These are phyloP conservation scores for Podaxis mareebaensis DNA, from an alignment of 768 basidiomycete genomes.

Conservation along the genomic window DNA sequence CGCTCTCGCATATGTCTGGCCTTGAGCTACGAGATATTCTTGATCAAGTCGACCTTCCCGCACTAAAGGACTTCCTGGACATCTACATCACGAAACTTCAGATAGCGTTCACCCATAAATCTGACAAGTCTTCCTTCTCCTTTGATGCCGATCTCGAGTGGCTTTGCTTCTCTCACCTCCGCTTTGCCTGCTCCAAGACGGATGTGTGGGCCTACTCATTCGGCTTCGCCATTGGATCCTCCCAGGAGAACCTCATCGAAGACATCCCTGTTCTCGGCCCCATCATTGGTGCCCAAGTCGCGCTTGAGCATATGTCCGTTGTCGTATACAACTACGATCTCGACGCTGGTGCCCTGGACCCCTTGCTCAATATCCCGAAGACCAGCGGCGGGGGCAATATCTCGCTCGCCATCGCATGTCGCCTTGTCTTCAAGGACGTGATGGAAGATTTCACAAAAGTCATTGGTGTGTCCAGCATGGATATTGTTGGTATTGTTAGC, in stretches of 20 bases:
- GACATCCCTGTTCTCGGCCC: not conserved
- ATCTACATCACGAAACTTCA: conserved; percentile 1
- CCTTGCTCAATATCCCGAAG: not conserved
- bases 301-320: not conserved
- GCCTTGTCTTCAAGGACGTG: not conserved
- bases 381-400: not conserved
- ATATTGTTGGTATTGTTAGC: not conserved
- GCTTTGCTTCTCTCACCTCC: not conserved
- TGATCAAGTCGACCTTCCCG: not conserved
- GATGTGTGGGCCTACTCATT: not conserved
- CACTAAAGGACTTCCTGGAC: not conserved
- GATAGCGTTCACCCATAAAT: not conserved
- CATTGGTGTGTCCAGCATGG: not conserved
- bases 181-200: not conserved
- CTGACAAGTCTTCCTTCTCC: not conserved
- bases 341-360: not conserved
- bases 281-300: not conserved
- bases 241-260: not conserved
- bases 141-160: not conserved
- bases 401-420: not conserved
- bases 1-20: not conserved
- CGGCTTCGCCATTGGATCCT: not conserved
- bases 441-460: not conserved
- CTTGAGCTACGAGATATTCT: not conserved
- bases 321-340: not conserved